Evolutionary conservation across 257 asterid genomes (phyloP).

Genomic region (Solanum arcanum): DNA sequence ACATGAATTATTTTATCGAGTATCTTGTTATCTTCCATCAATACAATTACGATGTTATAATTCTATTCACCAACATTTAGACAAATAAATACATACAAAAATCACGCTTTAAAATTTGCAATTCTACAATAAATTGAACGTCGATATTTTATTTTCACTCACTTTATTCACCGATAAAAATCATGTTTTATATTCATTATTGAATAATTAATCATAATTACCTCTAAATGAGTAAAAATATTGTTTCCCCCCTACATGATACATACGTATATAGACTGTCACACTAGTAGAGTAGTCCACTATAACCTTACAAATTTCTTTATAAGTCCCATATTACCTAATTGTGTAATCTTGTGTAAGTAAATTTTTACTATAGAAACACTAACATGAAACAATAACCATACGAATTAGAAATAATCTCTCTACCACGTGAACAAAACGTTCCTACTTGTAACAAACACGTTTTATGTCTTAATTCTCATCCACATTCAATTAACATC

Average conservation of each 20-base stretch:
- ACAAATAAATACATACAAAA: neutral
- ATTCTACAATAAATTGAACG: too few relatives aligned
- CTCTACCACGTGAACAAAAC: conserved; percentile 7
- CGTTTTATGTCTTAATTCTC: conserved; percentile 16
- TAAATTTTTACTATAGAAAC: neutral
- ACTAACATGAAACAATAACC: conserved; percentile 2
- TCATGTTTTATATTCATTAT: neutral
- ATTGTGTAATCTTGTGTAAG: neutral
- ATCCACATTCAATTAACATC: conserved; percentile 39
- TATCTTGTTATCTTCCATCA: neutral
- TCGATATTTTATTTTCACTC: neutral
- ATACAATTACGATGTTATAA: neutral
- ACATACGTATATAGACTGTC: neutral
- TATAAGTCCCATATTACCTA: neutral
- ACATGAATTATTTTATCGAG: neutral
- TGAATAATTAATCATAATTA: neutral
- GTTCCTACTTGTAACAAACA: conserved; percentile 23
- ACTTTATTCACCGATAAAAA: neutral
- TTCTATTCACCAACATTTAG: neutral
- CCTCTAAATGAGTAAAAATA: neutral
- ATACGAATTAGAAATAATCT: conserved; percentile 25
- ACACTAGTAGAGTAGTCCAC: neutral
- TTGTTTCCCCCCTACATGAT: too few relatives aligned
- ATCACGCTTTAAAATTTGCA: too few relatives aligned
- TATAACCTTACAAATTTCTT: neutral